phyloP scores from a whole-genome alignment of 768 basidiomycete genomes.

The Lepiota venenata region DNA sequence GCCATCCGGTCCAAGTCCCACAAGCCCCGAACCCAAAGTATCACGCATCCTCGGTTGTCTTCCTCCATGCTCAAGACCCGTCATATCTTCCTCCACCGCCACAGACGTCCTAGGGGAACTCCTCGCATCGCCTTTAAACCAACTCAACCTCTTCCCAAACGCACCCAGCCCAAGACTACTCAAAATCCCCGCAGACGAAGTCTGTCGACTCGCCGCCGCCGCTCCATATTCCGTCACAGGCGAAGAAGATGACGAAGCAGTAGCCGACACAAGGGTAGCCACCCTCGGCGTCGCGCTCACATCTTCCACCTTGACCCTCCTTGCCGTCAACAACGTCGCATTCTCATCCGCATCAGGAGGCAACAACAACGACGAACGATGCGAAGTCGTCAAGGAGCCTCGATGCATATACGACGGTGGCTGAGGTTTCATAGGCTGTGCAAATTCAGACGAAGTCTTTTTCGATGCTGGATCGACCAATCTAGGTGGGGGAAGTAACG shows the following conservation, averaged over 20 bases:
- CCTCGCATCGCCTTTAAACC: conserved; percentile 42
- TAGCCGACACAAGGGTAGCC: conserved; percentile 11
- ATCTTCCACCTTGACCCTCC: conserved; percentile 41
- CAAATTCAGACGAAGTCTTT: conserved; percentile 18
- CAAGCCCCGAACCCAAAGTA: conserved; percentile 20
- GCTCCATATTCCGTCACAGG: neutral
- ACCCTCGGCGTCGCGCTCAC: conserved; percentile 23
- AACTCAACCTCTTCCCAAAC: conserved; percentile 50
- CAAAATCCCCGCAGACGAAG: conserved; percentile 17
- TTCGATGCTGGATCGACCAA: conserved; percentile 28
- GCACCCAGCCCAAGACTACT: conserved; percentile 45
- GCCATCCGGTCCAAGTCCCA: conserved; percentile 36
- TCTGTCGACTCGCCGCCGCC: neutral
- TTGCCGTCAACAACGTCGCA: conserved; percentile 50
- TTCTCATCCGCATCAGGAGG: conserved; percentile 35
- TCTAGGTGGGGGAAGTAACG: conserved; percentile 31
- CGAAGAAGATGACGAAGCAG: neutral
- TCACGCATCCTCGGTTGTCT: conserved; percentile 23
- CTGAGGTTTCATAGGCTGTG: no score
- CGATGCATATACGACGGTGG: conserved; percentile 17
- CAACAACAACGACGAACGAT: conserved; percentile 27
- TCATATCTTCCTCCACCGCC: conserved; percentile 22
- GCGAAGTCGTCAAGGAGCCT: conserved; percentile 16
- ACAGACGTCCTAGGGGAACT: conserved; percentile 18
- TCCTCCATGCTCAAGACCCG: conserved; percentile 45